Conservation (phyloP, 192 early-diverging fungal species). For the Bifiguratus adelaidae region DNA sequence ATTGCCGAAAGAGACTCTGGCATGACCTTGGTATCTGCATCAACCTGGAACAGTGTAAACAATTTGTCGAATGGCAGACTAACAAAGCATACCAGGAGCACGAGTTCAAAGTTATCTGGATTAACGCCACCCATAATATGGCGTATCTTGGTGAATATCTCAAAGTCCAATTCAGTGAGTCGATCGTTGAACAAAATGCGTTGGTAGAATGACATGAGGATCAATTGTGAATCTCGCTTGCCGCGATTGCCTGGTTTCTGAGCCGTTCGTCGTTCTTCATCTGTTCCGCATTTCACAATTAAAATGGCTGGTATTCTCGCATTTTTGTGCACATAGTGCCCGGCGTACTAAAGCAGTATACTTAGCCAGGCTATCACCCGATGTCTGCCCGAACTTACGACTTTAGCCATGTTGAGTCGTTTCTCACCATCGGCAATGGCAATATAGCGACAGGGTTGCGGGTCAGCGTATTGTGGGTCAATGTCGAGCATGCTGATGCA, state of each 20-base stretch:
- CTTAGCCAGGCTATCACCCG: neutral
- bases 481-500: conserved; percentile 71
- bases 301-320: conserved; percentile 53
- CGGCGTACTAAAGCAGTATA: conserved; percentile 36
- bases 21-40: conserved; percentile 84
- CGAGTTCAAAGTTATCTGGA: conserved; percentile 74
- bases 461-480: conserved; percentile 47
- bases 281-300: conserved; percentile 65
- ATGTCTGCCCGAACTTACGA: conserved; percentile 24
- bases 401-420: conserved; percentile 77
- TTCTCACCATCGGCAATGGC: conserved; percentile 75
- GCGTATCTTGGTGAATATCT: conserved; percentile 79
- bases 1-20: conserved; percentile 73
- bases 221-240: conserved; percentile 94
- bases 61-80: neutral
- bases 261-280: conserved; percentile 43
- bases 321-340: conserved; percentile 54
- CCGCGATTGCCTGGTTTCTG: conserved; percentile 85
- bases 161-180: conserved; percentile 85
- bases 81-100: conserved; percentile 44
- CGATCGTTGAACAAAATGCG: conserved; percentile 74
- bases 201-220: conserved; percentile 91
- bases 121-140: conserved; percentile 67
- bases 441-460: conserved; percentile 68
- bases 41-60: conserved; percentile 27